Evolutionary conservation across 345 rosid genomes (phyloP).

Genomic region (Stellera chamaejasme): DNA sequence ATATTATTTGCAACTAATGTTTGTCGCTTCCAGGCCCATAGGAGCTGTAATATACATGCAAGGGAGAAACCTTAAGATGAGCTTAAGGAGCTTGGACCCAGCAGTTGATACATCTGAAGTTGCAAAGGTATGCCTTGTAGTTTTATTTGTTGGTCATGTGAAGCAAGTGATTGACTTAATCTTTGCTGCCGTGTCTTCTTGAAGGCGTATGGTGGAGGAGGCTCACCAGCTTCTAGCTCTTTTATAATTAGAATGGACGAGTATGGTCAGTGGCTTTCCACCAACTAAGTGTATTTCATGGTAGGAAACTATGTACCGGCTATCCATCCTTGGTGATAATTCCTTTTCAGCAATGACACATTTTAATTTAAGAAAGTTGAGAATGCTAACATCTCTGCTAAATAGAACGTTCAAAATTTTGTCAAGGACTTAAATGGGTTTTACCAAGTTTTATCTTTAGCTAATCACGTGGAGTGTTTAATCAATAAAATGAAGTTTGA

Average conservation of each 20-base stretch:
- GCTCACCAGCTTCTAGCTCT: conserved; percentile 60
- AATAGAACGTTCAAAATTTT: no score
- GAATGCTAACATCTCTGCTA: no score
- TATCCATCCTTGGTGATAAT: no score
- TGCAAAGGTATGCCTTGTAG: conserved; percentile 53
- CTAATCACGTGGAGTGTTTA: no score
- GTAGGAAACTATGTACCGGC: neutral
- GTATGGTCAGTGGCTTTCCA: conserved; percentile 60
- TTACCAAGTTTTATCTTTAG: no score
- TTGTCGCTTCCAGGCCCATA: conserved; percentile 43
- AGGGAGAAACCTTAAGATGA: conserved; percentile 73
- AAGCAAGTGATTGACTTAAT: neutral
- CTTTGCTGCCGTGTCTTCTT: conserved; percentile 9
- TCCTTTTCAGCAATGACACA: no score
- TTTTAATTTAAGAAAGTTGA: no score
- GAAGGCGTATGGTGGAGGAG: conserved; percentile 95
- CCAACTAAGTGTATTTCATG: conserved; percentile 15
- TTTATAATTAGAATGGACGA: conserved; percentile 89
- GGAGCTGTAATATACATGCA: conserved; percentile 76
- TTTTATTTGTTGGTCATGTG: neutral
- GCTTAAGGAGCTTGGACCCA: conserved; percentile 64
- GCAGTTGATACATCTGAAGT: conserved; percentile 67
- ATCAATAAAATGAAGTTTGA: no score
- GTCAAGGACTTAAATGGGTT: no score
- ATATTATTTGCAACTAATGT: no score